Base-by-base conservation (phyloP, 495 filamentous ascomycete species). In the Aspergillus steynii region DNA sequence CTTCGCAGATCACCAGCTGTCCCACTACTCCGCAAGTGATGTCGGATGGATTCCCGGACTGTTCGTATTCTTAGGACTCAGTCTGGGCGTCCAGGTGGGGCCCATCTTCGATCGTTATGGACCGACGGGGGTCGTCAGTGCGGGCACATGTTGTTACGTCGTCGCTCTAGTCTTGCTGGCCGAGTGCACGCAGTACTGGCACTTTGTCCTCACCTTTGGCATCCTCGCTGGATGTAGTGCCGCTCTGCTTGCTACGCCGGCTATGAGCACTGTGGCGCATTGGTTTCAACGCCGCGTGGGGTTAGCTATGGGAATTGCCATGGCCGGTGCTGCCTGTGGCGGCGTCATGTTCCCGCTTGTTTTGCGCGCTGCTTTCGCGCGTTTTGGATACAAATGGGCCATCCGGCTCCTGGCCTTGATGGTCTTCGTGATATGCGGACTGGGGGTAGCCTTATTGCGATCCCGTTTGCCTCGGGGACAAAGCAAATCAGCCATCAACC, bases 21-120 rank as follows among this genome's bases (percentile, higher is more conserved):
- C 74, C 0, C 58, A 69, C n/a, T 82, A 86, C 71, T 79, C 72
- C 25, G 69, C 81, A 14, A 84, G 81, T 27, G 77, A 82, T 50
- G 81, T 89, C 29, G 86, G 86, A 26, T 90, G 87, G 88, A 85
- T 90, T 49, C 82, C 85, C 3, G 83, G 83, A 32, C 64, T 84
- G 1, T 88, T 88, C 67, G 75, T 86, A 4, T 88, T 88, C 65
- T 77, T 88, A 29, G 81, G 85, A 2, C 81, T 88, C 37, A 83
- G 84, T 27, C 70, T 83, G 2, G 86, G 86, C 28, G 82, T 88
- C 8, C 84, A 87, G 58, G 80, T 87, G 31, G 88, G 88, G 0
- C 86, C 88, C 8, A 65, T 89, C 27, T 90, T 90, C 58, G 88
- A 90, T 64, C 74, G 78, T 3, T 80, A 85, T 59, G 87, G 86